Percentiles rank a stretch among this genome's conserved stretches.
These are phyloP conservation scores for Melampsora larici-populina DNA, from an alignment of 1,284 basidiomycete genomes.

Conservation along the genomic window DNA sequence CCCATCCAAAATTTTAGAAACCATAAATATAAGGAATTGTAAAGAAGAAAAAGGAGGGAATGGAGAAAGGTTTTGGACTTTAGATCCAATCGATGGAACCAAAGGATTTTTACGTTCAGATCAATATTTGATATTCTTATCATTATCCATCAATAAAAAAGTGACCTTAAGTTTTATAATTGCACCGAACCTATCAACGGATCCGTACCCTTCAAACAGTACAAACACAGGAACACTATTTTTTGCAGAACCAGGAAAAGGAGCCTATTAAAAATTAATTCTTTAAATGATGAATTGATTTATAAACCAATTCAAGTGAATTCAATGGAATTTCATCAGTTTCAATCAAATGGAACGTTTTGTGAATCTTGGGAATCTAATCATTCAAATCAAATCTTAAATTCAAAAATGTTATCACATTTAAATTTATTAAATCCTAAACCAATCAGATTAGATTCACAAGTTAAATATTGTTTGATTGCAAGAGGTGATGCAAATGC, in stretches of 20 bases:
- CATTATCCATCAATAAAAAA: conserved; percentile 76
- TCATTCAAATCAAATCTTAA: conserved; percentile 83
- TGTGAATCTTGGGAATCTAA: conserved; percentile 91
- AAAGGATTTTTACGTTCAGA: conserved; percentile 94
- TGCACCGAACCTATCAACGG: conserved; percentile 75
- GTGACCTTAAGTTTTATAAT: conserved; percentile 89
- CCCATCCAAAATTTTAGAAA: conserved; percentile 3
- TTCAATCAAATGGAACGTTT: conserved; percentile 61
- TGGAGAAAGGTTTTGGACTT: conserved; percentile 70
- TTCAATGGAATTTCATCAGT: neutral
- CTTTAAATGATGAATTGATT: neutral
- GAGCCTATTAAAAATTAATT: conserved; percentile 66
- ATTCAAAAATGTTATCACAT: conserved; percentile 65
- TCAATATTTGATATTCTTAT: conserved; percentile 95
- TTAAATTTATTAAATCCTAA: conserved; percentile 65
- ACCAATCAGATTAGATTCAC: conserved; percentile 91
- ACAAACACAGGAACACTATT: conserved; percentile 74
- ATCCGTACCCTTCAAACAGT: conserved; percentile 56
- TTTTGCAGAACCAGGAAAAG: conserved; percentile 75
- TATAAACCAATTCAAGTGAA: conserved; percentile 45
- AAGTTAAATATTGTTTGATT: conserved; percentile 90
- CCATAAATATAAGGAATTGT: conserved; percentile 20
- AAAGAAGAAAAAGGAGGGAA: neutral
- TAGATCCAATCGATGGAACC: conserved; percentile 88
- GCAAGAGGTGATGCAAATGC: conserved; percentile 81